Percentiles rank a stretch among this genome's conserved stretches.
Conservation (phyloP, 2,329 filamentous ascomycete species). For the Monosporascus sp. region DNA sequence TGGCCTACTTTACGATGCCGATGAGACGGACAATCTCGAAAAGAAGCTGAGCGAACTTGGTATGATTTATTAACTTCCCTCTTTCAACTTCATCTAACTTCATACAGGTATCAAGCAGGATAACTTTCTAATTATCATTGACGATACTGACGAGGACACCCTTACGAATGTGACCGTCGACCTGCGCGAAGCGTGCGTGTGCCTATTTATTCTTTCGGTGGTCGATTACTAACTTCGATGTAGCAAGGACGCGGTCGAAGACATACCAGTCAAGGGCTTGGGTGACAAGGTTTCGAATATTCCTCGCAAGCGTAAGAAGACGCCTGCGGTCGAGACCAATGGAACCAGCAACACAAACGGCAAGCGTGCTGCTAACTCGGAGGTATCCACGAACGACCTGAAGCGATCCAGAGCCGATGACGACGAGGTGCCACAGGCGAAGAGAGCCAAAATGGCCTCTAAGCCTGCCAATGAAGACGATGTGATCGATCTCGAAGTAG, state of each 20-base stretch:
- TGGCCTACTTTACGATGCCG: constrained; percentile 81
- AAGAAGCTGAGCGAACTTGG: constrained; percentile 77
- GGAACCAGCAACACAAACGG: constrained; percentile 36
- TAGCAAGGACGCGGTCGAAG: constrained; percentile 38
- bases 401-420: constrained; percentile 46
- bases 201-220: constrained; percentile 13
- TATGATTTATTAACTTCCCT: constrained; percentile 26
- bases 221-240: constrained; percentile 13
- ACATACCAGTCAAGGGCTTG: constrained; percentile 51
- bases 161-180: constrained; percentile 77
- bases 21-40: constrained; percentile 78
- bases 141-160: constrained; percentile 69
- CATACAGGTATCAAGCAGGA: constrained; percentile 60
- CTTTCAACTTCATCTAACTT: constrained; percentile 16
- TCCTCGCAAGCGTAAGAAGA: constrained; percentile 48
- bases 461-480: constrained; percentile 34
- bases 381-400: constrained; percentile 31
- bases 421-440: constrained; percentile 33
- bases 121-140: constrained; percentile 78
- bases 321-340: constrained; percentile 33
- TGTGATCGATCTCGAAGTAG: constrained; percentile 46
- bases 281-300: constrained; percentile 43
- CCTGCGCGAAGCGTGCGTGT: constrained; percentile 56
- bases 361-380: constrained; percentile 33
- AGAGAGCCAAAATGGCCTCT: constrained; percentile 43